phyloP scores from a whole-genome alignment of 257 asterid genomes.

The Nicotiana obtusifolia region DNA sequence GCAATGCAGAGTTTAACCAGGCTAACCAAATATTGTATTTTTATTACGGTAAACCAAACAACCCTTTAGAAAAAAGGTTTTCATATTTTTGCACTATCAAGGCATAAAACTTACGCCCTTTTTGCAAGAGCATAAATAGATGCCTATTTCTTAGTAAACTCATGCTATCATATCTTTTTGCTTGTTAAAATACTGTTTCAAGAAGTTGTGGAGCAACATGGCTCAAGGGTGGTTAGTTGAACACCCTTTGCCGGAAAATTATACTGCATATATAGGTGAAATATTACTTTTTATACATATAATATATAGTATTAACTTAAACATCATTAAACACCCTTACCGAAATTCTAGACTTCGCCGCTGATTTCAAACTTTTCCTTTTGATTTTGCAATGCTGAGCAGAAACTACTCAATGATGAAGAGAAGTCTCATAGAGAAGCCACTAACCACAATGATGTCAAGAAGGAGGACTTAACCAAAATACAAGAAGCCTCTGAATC shows the following conservation, averaged over 20 bases:
- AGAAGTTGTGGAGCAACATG: background rate
- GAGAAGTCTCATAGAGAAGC: slow-evolving; percentile 13
- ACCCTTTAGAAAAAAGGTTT: background rate
- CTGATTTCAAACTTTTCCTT: background rate
- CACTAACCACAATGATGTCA: background rate
- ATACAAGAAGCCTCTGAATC: background rate
- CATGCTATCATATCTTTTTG: background rate
- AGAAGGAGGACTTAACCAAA: background rate
- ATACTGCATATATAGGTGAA: background rate
- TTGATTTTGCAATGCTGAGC: background rate
- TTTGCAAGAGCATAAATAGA: background rate
- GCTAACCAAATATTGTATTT: background rate
- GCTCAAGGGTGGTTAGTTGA: background rate
- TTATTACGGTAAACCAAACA: background rate
- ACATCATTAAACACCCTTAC: background rate
- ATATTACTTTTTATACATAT: background rate
- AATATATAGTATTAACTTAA: background rate
- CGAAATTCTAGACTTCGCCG: background rate
- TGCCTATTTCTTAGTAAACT: background rate
- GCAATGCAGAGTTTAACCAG: background rate
- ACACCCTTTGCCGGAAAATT: background rate
- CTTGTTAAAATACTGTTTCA: background rate
- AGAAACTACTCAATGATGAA: slow-evolving; percentile 13
- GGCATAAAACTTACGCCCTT: background rate
- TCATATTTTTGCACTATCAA: background rate